Base-by-base conservation (phyloP, 83 land plant species). In the Picea abies region DNA sequence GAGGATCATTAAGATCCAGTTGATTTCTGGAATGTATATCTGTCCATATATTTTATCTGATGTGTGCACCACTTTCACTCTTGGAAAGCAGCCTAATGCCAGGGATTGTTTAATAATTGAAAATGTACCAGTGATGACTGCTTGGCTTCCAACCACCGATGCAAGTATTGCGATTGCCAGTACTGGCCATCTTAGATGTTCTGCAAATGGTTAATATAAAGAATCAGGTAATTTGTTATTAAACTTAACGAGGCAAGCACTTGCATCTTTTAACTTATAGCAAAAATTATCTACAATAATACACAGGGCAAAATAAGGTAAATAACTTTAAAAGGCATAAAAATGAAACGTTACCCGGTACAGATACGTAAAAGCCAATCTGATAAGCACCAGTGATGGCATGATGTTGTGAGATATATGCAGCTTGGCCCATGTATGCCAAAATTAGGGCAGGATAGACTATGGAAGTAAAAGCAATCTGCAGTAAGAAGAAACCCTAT, bases 351-450 rank as follows among this genome's bases (percentile, higher is more conserved):
- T 73, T 84, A 89, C 90, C 90, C 35, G 88, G 90, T 32, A 89
- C 90, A 66, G 90, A 89, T 9, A 89, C 88, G 82, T 89, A 89
- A 82, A 89, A 89, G 64, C 90, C 90, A 79, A 89, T 86, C 20
- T 52, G 83, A 41, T 86, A 80, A 4, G 79, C 66, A 47, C 26
- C 82, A 14, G 75, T 75, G 56, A 80, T n/a, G 17, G 14, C 7
- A 75, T 90, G 92, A 84, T 90, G 90, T 66, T 37, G 66, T 41
- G 92, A 90, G 35, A 90, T 83, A 86, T 88, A 88, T 35, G 92
- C 92, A 25, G 92, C 92, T 89, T 91, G 93, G 49, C 91, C 91
- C 91, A 90, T 90, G 52, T 90, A 90, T 80, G 91, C 91, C 62
- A 89, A 85, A 79, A 89, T 90, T 14, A 90, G 82, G 3, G 92